A percentile compares a stretch with the other conserved stretches of the same genome.
Evolutionary conservation across 169 alveolate genomes (phyloP).

Genomic region (Hammondia hammondi): DNA sequence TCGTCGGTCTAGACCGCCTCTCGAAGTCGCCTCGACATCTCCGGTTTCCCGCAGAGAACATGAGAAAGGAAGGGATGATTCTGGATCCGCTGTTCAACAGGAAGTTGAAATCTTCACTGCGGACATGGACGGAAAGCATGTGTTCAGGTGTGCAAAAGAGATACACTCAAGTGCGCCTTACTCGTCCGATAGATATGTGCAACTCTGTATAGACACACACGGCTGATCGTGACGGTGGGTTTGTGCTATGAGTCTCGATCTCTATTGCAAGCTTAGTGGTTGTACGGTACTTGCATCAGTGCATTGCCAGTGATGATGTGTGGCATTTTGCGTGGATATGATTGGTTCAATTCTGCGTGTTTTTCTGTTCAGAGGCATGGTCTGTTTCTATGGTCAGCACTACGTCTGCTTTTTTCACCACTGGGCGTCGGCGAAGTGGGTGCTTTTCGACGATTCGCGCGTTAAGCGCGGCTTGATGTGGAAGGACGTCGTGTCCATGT

Average conservation of each 20-base stretch:
- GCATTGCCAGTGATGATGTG: too few species aligned
- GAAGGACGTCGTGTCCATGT: slow-evolving; percentile 14
- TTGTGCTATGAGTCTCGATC: too few species aligned
- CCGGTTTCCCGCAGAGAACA: background rate
- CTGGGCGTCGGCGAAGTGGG: slow-evolving; percentile 59
- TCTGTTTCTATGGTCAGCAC: slow-evolving; percentile 50
- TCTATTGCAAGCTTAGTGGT: too few species aligned
- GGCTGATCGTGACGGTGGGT: too few species aligned
- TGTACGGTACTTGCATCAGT: too few species aligned
- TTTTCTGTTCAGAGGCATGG: slow-evolving; percentile 33
- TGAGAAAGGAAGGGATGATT: background rate
- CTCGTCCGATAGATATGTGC: too few species aligned
- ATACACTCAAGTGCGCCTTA: too few species aligned
- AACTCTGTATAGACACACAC: too few species aligned
- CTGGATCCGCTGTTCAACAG: background rate
- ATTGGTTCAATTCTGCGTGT: too few species aligned
- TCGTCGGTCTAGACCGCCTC: background rate
- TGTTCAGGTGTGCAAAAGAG: slow-evolving; percentile 7
- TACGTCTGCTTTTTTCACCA: slow-evolving; percentile 45
- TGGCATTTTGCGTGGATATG: too few species aligned
- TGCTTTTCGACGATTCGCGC: slow-evolving; percentile 48
- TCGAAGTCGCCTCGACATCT: too few species aligned
- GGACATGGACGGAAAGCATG: slow-evolving; percentile 7
- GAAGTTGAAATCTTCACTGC: slow-evolving; percentile 23
- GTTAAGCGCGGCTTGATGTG: slow-evolving; percentile 20